These are phyloP conservation scores for Trichoderma sp. DNA, from an alignment of 2,329 filamentous ascomycete genomes.

Conservation along the genomic window DNA sequence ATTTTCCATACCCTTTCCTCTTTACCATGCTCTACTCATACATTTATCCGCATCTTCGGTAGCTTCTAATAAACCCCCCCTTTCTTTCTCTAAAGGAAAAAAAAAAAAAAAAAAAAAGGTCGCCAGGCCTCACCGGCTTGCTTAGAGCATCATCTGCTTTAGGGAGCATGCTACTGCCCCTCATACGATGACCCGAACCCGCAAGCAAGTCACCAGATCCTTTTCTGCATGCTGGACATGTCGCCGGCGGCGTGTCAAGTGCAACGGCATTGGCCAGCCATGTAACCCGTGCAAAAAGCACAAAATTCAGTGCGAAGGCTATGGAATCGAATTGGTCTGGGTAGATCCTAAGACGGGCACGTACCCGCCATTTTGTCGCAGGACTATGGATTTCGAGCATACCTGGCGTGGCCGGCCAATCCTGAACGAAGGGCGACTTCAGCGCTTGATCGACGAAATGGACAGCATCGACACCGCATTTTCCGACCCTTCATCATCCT, in stretches of 20 bases:
- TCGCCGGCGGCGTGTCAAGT: conserved; percentile 11
- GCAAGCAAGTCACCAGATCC: conserved; percentile 9
- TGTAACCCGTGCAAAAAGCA: conserved; percentile 2
- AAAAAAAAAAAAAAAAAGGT: too few species aligned
- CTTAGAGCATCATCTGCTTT: neutral
- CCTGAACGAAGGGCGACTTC: neutral
- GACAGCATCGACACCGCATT: neutral
- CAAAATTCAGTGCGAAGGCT: conserved; percentile 2
- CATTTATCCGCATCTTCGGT: neutral
- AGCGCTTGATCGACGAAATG: neutral
- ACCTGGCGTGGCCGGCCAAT: conserved; percentile 3
- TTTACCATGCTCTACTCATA: neutral
- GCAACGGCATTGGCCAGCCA: neutral
- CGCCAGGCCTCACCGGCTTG: neutral
- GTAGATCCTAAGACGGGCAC: conserved; percentile 8
- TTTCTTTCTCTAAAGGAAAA: too few species aligned
- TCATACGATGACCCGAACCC: neutral
- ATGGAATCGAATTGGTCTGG: conserved; percentile 4
- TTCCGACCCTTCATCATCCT: neutral
- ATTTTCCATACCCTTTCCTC: neutral
- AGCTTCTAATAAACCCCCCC: neutral
- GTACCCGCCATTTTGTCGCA: neutral
- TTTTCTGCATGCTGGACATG: conserved; percentile 10
- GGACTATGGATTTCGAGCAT: conserved; percentile 2
- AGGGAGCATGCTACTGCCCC: neutral